Base-by-base conservation (phyloP, 2,329 filamentous ascomycete species). In the Paracoccidioides lutzii region DNA sequence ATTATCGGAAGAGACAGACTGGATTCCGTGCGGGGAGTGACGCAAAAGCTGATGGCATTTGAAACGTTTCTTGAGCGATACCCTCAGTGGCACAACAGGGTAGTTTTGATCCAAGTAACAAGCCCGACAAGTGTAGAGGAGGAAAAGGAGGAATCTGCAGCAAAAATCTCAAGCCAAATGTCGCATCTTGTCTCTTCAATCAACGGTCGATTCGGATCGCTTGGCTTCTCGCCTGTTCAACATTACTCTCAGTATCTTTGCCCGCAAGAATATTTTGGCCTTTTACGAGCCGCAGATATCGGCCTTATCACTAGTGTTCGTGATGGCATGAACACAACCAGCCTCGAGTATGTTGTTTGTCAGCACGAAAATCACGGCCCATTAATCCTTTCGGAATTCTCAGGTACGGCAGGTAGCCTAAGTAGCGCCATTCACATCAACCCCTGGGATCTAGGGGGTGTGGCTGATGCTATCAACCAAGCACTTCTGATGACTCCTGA, bases 311-410 rank as follows among this genome's bases (percentile, higher is more conserved):
- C 93, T 5, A 95, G 89, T 62, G 90, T 97, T 28, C 83, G 91
- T 58, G 93, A 97, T 69, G 91, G 91, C 57, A 96, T 97, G 90
- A 97, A 96, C 75, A 96, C 91, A 0, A 95, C 90, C 22, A 94
- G 89, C 68, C 76, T 97, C 63, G 93, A 97, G 71, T 97, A 96
- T 68, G 84, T 97, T 56, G 81, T 95, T 57, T 95, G 89, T 69
- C 91, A 97, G 71, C 87, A 88, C 65, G 85, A 93, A 60, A 84
- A 84, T 56, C 83, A 90, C 62, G 88, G 90, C 0, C 91, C 90
- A 1, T 76, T 97, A 49, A 96, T 97, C 61, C 81, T 97, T 30
- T 97, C 93, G 12, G 91, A 97, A 70, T 97, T 97, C 71, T 96
- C 90, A 59, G 91, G 91, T 57, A 96, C 91, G 0, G 90, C 91